A percentile compares a stretch with the other conserved stretches of the same genome.
phyloP scores from a whole-genome alignment of 2,329 filamentous ascomycete genomes.

The Arthrobotrys megalospora region DNA sequence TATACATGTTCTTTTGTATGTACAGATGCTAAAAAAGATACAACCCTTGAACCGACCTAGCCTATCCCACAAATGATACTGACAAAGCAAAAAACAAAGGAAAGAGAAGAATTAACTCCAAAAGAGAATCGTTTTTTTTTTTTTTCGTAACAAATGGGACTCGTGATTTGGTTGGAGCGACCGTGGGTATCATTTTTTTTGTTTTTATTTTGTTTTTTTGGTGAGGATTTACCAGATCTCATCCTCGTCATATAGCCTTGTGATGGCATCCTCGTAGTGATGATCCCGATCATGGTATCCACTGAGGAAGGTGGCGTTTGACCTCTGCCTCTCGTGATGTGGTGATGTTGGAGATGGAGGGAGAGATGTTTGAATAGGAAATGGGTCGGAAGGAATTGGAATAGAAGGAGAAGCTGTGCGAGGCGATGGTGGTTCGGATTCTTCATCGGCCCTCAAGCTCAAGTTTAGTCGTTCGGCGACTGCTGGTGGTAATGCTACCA shows the following conservation, averaged over 20 bases:
- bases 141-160: conserved; percentile 58
- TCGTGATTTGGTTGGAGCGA: conserved; percentile 53
- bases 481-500: conserved; percentile 51
- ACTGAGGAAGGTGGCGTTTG: conserved; percentile 52
- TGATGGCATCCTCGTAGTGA: conserved; percentile 57
- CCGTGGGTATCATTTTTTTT: conserved; percentile 57
- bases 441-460: conserved; percentile 48
- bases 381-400: conserved; percentile 51
- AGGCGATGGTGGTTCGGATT: conserved; percentile 57
- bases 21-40: conserved; percentile 35
- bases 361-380: conserved; percentile 31
- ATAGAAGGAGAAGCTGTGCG: conserved; percentile 56
- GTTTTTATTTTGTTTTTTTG: conserved; percentile 40
- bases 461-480: conserved; percentile 57
- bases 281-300: conserved; percentile 43
- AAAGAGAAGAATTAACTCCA: conserved; percentile 37
- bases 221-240: conserved; percentile 55
- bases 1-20: conserved; percentile 57
- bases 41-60: conserved; percentile 34
- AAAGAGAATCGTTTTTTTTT: conserved; percentile 42
- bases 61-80: conserved; percentile 44
- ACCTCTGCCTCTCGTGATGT: conserved; percentile 49
- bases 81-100: conserved; percentile 45
- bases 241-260: conserved; percentile 57
- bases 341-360: conserved; percentile 51